Percentiles rank a stretch among this genome's conserved stretches.
These are phyloP conservation scores for Platanus orientalis DNA, from an alignment of 164 flowering plant species.

Conservation along the genomic window DNA sequence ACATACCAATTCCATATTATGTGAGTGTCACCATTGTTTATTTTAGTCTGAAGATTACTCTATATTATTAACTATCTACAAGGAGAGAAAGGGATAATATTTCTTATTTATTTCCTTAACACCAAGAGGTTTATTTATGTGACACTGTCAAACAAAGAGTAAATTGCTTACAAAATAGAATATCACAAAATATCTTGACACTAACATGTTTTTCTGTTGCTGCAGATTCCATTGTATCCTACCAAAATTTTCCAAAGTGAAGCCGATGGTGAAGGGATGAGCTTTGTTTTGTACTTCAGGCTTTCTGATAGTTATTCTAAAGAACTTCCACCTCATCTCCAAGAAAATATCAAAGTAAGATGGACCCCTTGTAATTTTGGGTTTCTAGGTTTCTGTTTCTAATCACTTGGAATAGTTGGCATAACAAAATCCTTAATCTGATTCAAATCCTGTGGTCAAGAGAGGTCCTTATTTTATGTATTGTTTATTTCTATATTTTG, in stretches of 20 bases:
- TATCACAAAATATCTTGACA: not conserved
- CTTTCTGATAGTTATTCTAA: no score
- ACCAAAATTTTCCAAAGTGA: slow-evolving; percentile 81
- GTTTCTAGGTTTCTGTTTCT: no score
- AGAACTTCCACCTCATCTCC: slow-evolving; percentile 73
- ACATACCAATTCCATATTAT: no score
- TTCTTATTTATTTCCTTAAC: no score
- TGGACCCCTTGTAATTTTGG: no score
- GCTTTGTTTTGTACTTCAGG: slow-evolving; percentile 79
- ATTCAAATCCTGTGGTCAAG: no score
- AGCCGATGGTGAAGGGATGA: slow-evolving; percentile 93
- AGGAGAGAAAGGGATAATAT: not conserved
- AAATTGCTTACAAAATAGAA: not conserved
- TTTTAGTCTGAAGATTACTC: not conserved
- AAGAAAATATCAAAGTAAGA: slow-evolving; percentile 72
- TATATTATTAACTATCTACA: no score
- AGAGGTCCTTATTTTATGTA: no score
- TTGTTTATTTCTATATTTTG: no score
- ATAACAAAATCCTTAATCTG: no score
- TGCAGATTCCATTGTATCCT: slow-evolving; percentile 86
- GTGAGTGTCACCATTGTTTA: no score
- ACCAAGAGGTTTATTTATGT: not conserved
- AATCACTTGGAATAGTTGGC: no score
- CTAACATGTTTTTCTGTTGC: slow-evolving; percentile 11
- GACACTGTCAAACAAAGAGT: not conserved